phyloP scores from a whole-genome alignment of 1,284 basidiomycete species.

The Irpex lacteus region DNA sequence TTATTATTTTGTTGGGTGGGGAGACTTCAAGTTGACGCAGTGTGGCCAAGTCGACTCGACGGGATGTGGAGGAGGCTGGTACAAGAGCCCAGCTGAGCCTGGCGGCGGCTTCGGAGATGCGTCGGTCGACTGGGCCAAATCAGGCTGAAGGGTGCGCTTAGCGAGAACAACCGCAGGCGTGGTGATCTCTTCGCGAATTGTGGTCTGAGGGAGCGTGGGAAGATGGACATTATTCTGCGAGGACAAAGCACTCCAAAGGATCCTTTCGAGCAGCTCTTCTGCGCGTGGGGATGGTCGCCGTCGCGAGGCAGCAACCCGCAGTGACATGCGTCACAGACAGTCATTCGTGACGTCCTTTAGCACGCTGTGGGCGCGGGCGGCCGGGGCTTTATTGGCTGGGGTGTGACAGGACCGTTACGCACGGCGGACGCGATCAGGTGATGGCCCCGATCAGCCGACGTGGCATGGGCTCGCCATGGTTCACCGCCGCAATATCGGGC shows the following conservation, averaged over 20 bases:
- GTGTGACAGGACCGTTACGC: background rate
- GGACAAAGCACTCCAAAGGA: background rate
- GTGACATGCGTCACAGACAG: constrained; percentile 7
- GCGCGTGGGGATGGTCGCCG: constrained; percentile 5
- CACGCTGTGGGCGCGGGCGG: background rate
- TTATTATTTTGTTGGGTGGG: background rate
- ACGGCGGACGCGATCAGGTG: background rate
- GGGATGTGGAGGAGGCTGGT: background rate
- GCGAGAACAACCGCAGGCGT: background rate
- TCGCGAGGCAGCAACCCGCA: constrained; percentile 7
- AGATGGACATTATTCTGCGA: background rate
- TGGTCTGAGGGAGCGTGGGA: background rate
- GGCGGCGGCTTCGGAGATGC: background rate
- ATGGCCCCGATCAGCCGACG: constrained; percentile 11
- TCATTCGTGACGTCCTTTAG: background rate
- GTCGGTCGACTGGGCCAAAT: background rate
- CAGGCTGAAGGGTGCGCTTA: background rate
- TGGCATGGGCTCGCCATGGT: constrained; percentile 6
- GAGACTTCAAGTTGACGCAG: too few species aligned
- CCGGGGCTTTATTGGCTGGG: background rate
- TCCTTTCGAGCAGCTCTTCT: background rate
- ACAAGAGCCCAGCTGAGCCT: too few species aligned
- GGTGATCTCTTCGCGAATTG: background rate
- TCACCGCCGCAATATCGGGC: background rate
- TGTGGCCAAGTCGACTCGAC: background rate